Evolutionary conservation across 2,329 filamentous ascomycete species (phyloP).

Genomic region (Fusarium staphyleae): DNA sequence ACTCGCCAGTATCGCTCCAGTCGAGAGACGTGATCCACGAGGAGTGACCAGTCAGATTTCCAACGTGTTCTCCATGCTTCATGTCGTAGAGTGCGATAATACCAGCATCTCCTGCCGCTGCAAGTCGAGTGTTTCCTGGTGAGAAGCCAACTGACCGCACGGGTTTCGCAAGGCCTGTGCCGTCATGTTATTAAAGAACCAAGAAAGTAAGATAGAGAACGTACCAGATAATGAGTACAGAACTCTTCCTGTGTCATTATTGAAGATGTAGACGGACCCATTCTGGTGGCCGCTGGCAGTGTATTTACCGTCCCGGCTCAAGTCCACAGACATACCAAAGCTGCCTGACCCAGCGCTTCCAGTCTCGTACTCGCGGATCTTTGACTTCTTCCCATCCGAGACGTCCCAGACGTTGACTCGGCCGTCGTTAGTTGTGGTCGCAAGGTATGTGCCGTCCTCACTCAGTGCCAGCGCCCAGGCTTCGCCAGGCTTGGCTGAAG

Average conservation of each 20-base stretch:
- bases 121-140: constrained; percentile 81
- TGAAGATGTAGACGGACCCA: constrained; percentile 92
- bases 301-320: constrained; percentile 80
- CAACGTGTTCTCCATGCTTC: constrained; percentile 88
- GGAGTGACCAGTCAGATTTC: constrained; percentile 78
- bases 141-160: constrained; percentile 89
- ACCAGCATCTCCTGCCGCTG: constrained; percentile 86
- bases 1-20: constrained; percentile 94
- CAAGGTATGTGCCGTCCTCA: constrained; percentile 81
- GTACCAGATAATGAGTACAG: constrained; percentile 83
- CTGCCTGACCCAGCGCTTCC: constrained; percentile 73
- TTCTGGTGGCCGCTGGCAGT: constrained; percentile 94
- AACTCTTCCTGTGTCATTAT: constrained; percentile 86
- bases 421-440: constrained; percentile 87
- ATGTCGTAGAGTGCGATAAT: constrained; percentile 94
- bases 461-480: constrained; percentile 90
- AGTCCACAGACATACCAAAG: constrained; percentile 87
- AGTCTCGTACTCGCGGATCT: constrained; percentile 86
- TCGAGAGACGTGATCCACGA: constrained; percentile 92
- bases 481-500: constrained; percentile 68
- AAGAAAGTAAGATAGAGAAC: constrained; percentile 27
- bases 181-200: constrained; percentile 12
- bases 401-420: constrained; percentile 89
- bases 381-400: constrained; percentile 60
- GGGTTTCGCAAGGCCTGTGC: constrained; percentile 79